phyloP scores from a whole-genome alignment of 352 stramenopile genomes.

The Phytopythium helicoides region DNA sequence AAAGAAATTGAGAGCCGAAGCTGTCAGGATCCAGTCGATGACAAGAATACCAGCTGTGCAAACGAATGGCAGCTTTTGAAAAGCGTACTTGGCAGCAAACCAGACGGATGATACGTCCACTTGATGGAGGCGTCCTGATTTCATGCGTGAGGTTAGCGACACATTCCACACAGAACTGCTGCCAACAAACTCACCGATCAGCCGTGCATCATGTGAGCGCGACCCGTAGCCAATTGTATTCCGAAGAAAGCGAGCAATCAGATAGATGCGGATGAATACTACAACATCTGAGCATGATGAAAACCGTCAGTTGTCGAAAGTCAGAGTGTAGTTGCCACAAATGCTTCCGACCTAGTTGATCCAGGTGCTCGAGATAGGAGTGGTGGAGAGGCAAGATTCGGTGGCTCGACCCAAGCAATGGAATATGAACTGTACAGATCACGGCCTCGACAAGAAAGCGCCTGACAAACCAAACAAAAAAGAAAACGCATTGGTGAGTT shows the following conservation, averaged over 20 bases:
- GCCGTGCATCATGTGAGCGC: constrained; percentile 29
- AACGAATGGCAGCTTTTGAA: constrained; percentile 45
- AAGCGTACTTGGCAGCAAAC: constrained; percentile 60
- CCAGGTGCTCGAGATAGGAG: constrained; percentile 28
- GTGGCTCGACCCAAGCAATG: constrained; percentile 24
- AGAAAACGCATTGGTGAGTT: background rate
- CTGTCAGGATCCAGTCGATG: constrained; percentile 57
- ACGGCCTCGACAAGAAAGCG: constrained; percentile 38
- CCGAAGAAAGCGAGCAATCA: constrained; percentile 47
- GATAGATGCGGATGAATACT: constrained; percentile 49
- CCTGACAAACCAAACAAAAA: constrained; percentile 11
- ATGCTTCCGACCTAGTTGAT: constrained; percentile 42
- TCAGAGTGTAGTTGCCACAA: background rate
- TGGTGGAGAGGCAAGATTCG: constrained; percentile 25
- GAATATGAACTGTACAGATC: constrained; percentile 41
- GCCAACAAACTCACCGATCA: constrained; percentile 20
- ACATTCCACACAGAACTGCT: too few species aligned
- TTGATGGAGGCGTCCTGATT: constrained; percentile 44
- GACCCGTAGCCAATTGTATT: constrained; percentile 45
- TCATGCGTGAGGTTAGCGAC: background rate
- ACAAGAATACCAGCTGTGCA: constrained; percentile 31
- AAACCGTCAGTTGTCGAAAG: too few species aligned
- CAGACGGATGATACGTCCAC: constrained; percentile 58
- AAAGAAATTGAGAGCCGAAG: constrained; percentile 54
- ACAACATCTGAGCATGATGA: constrained; percentile 31